Conservation (phyloP, 1,284 basidiomycete genomes). For the Waitea zeae region DNA sequence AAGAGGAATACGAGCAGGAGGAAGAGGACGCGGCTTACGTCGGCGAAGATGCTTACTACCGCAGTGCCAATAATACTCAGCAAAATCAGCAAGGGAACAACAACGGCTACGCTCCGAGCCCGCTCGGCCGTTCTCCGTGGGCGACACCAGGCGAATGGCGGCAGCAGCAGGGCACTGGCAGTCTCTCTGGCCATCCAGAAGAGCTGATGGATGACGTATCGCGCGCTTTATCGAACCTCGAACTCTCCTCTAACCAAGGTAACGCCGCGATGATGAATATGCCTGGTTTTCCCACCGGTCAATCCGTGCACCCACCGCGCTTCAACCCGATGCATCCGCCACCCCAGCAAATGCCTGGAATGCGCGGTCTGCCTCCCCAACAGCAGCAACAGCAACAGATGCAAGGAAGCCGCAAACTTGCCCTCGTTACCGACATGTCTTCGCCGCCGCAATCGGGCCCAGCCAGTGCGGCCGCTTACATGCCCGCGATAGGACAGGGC, state of each 20-base stretch:
- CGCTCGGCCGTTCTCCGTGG: slow-evolving; percentile 54
- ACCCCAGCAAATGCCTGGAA: no score
- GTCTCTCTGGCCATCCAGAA: slow-evolving; percentile 14
- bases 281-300: no score
- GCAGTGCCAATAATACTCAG: slow-evolving; percentile 8
- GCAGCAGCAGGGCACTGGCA: slow-evolving; percentile 15
- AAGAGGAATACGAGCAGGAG: slow-evolving; percentile 36
- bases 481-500: slow-evolving; percentile 27
- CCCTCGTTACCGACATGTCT: no score
- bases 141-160: slow-evolving; percentile 45
- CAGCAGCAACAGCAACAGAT: slow-evolving; percentile 30
- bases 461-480: slow-evolving; percentile 26
- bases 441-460: no score
- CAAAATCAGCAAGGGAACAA: slow-evolving; percentile 11
- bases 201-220: slow-evolving; percentile 54
- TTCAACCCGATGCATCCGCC: no score
- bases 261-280: no score
- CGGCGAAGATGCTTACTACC: slow-evolving; percentile 43
- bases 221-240: slow-evolving; percentile 49
- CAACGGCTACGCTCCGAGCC: slow-evolving; percentile 33
- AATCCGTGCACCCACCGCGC: no score
- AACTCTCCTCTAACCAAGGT: slow-evolving; percentile 22
- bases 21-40: slow-evolving; percentile 22
- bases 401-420: slow-evolving; percentile 15
- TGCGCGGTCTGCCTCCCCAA: no score